Percentiles rank a stretch among this genome's conserved stretches.
Evolutionary conservation across 257 asterid species (phyloP).

Genomic region (Plantago ovata): DNA sequence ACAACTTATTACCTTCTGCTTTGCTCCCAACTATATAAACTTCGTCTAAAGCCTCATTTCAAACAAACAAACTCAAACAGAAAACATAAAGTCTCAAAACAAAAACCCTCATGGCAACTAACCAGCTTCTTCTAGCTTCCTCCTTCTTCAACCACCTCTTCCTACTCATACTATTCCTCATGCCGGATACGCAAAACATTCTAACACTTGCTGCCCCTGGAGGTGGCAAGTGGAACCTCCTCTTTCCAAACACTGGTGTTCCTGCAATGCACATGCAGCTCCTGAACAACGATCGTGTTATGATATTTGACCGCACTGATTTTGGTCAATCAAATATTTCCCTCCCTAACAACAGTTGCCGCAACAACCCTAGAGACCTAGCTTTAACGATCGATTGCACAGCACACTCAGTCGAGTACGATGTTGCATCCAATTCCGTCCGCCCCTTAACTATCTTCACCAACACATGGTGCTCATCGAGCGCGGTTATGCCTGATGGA

Average conservation of each 20-base stretch:
- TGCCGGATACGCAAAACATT: slow-evolving; percentile 4
- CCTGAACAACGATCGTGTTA: slow-evolving; percentile 41
- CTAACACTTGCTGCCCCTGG: slow-evolving; percentile 14
- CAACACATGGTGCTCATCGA: slow-evolving; percentile 53
- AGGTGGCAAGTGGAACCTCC: slow-evolving; percentile 38
- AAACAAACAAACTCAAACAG: no score
- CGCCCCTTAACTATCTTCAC: slow-evolving; percentile 44
- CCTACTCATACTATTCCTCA: slow-evolving; percentile 6
- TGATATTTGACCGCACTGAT: slow-evolving; percentile 48
- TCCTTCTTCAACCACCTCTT: slow-evolving; percentile 20
- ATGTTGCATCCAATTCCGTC: slow-evolving; percentile 27
- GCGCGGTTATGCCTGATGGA: slow-evolving; percentile 37
- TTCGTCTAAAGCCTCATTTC: no score
- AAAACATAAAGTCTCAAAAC: no score
- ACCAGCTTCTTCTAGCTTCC: slow-evolving; percentile 9
- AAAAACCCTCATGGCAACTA: slow-evolving; percentile 3
- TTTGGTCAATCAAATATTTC: slow-evolving; percentile 43
- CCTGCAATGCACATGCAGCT: slow-evolving; percentile 64
- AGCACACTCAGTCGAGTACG: slow-evolving; percentile 52
- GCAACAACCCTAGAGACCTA: slow-evolving; percentile 24
- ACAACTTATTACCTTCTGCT: no score
- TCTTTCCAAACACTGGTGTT: slow-evolving; percentile 33
- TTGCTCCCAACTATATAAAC: no score
- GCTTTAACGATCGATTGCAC: slow-evolving; percentile 34
- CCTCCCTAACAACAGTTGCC: slow-evolving; percentile 33